Evolutionary conservation across 2,329 filamentous ascomycete species (phyloP).

Genomic region (Colletotrichum somersetense): DNA sequence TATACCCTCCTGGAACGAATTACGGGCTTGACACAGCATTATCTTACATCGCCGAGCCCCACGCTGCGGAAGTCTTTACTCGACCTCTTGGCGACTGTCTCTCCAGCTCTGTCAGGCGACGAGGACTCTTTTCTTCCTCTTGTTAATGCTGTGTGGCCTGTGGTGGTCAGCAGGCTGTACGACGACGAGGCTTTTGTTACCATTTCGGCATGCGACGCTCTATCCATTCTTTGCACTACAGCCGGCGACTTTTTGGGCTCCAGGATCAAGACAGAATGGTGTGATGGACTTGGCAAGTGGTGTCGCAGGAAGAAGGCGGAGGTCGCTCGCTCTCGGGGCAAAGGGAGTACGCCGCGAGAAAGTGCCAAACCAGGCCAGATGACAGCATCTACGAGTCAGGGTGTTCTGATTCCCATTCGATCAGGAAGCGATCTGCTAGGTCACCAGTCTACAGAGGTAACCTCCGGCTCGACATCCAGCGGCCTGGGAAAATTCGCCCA

Average conservation of each 20-base stretch:
- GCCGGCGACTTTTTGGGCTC: conserved; percentile 86
- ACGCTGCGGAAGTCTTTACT: conserved; percentile 83
- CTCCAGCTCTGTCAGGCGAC: conserved; percentile 78
- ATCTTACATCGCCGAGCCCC: conserved; percentile 87
- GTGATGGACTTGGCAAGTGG: conserved; percentile 64
- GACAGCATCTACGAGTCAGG: conserved; percentile 16
- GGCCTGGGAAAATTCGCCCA: conserved; percentile 72
- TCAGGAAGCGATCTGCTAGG: conserved; percentile 45
- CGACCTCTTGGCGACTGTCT: conserved; percentile 78
- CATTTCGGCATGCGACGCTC: conserved; percentile 76
- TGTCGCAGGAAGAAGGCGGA: conserved; percentile 59
- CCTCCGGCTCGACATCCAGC: conserved; percentile 42
- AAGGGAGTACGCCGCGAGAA: conserved; percentile 9
- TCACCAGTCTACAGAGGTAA: conserved; percentile 35
- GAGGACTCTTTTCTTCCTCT: conserved; percentile 89
- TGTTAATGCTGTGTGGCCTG: conserved; percentile 91
- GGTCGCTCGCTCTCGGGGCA: conserved; percentile 43
- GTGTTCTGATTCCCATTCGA: conserved; percentile 48
- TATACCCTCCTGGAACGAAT: conserved; percentile 88
- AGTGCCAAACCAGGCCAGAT: background rate
- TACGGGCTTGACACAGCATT: conserved; percentile 86
- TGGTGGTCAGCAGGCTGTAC: conserved; percentile 76
- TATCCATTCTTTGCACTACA: conserved; percentile 75
- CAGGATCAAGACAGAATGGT: conserved; percentile 82
- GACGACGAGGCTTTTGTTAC: conserved; percentile 77